phyloP scores from a whole-genome alignment of 1,139 yeast species.

The Hansenula lynferdii region DNA sequence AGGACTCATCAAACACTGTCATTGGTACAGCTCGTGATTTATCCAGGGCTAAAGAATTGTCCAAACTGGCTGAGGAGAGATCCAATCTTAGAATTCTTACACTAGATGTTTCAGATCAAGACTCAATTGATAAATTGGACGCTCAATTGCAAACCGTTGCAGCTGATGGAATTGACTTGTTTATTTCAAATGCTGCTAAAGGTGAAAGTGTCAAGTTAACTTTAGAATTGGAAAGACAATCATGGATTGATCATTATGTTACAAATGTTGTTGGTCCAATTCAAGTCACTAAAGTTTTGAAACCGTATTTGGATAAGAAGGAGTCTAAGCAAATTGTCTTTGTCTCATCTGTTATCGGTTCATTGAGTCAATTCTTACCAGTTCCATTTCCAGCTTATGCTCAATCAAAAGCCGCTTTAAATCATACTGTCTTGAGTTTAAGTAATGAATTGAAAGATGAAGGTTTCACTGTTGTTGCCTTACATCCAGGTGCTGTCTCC shows the following conservation, averaged over 20 bases:
- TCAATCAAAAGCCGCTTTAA: constrained; percentile 31
- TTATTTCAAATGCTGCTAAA: constrained; percentile 8
- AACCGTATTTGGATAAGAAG: neutral
- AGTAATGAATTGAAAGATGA: constrained; percentile 22
- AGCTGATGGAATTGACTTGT: constrained; percentile 11
- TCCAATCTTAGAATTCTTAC: constrained; percentile 7
- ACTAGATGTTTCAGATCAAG: constrained; percentile 7
- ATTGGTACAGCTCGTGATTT: constrained; percentile 10
- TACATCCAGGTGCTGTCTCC: constrained; percentile 30
- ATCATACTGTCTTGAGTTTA: constrained; percentile 22
- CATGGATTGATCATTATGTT: neutral
- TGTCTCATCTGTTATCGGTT: neutral
- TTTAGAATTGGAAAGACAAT: constrained; percentile 2
- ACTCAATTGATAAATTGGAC: constrained; percentile 5
- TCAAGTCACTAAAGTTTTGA: neutral
- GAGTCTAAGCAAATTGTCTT: neutral
- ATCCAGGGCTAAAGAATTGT: constrained; percentile 4
- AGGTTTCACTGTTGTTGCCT: constrained; percentile 22
- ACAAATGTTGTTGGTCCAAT: neutral
- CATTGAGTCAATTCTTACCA: constrained; percentile 3
- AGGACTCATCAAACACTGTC: constrained; percentile 1
- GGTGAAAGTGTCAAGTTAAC: neutral
- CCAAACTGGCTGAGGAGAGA: neutral
- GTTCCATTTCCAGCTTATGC: constrained; percentile 25
- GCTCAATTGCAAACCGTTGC: constrained; percentile 2